phyloP scores from a whole-genome alignment of 2,329 filamentous ascomycete species.

The Verticillium albo-atrum region DNA sequence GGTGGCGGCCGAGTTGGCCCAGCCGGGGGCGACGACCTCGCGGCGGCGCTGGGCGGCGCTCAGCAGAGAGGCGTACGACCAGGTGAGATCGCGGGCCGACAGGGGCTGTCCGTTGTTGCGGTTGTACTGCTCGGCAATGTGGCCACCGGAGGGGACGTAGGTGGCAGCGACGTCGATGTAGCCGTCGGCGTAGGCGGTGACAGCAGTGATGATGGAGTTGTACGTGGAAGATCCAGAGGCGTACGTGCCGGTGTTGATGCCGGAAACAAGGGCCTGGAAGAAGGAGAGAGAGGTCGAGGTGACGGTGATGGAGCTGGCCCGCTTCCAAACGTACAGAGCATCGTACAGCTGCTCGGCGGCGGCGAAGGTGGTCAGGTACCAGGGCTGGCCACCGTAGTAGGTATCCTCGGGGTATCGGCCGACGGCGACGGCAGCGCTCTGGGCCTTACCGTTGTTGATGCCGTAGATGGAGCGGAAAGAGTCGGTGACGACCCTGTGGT shows the following conservation, averaged over 20 bases:
- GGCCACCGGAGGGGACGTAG: conserved; percentile 60
- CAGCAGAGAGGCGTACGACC: conserved; percentile 69
- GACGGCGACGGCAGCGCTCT: conserved; percentile 55
- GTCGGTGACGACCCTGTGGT: conserved; percentile 71
- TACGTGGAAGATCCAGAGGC: conserved; percentile 41
- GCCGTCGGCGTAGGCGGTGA: conserved; percentile 53
- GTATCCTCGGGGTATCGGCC: conserved; percentile 68
- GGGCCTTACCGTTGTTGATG: conserved; percentile 62
- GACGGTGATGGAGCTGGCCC: conserved; percentile 58
- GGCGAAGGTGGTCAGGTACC: conserved; percentile 73
- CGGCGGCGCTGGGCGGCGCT: conserved; percentile 56
- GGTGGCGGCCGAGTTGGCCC: conserved; percentile 43
- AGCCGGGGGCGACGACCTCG: conserved; percentile 50
- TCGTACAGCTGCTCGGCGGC: conserved; percentile 79
- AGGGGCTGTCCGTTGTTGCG: conserved; percentile 47
- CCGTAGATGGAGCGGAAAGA: conserved; percentile 67
- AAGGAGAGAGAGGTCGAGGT: conserved; percentile 63
- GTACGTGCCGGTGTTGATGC: conserved; percentile 59
- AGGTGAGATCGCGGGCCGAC: conserved; percentile 65
- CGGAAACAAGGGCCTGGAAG: conserved; percentile 62
- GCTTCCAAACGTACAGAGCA: conserved; percentile 67
- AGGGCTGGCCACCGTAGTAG: conserved; percentile 77
- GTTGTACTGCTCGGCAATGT: conserved; percentile 63
- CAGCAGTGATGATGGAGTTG: conserved; percentile 51
- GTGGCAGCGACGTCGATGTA: conserved; percentile 58